Base-by-base conservation (phyloP, 192 early-diverging fungal genomes). In the Entophlyctis helioformis region DNA sequence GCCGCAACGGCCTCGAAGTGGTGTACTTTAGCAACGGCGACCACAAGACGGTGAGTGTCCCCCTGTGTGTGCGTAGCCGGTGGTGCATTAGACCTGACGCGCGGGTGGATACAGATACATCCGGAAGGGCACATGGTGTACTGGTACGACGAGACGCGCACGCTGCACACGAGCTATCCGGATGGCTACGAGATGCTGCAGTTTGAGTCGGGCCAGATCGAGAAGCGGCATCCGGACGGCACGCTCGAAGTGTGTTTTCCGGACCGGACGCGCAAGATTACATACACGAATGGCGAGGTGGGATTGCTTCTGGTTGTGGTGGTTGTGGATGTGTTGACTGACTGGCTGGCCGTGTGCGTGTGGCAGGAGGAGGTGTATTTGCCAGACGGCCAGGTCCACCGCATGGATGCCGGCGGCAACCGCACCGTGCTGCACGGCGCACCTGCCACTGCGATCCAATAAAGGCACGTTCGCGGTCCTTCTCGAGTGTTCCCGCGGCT, bases 11-110 rank as follows among this genome's bases (percentile, higher is more conserved):
- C 29, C 4, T 43, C 4, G 42, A 27, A 8, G 45, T 44, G 3
- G 31, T 56, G 7, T 50, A 42, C 34, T 60, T 55, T 39, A 47
- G 23, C n/a, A 66, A 62, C 32, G 63, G 63, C 32, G 63, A 66
- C 42, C 43, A 26, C 16, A 64, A 64, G 36, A 45, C 32, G 41
- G 57, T 60, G 16, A 27, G 50, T 31, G 29, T 31, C 29, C 29
- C 6, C 29, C 6, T 31, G 11, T 31, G 6, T 31, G 29, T 4
- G 29, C 4, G 6, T 31, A 8, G 4, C 6, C 29, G 4, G 21
- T 39, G 38, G 18, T 39, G 18, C 7, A 20, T n/a, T 22, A 7
- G 38, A 39, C 16, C n/a, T 39, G 38, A 22, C 38, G 21, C 21
- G 5, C 4, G 7, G 6, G 16, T 22, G 18, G 21, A 5, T 39